Percentiles rank a stretch among this genome's conserved stretches.
Conservation (phyloP, 2,329 filamentous ascomycete species). For the Lachnellula occidentalis region DNA sequence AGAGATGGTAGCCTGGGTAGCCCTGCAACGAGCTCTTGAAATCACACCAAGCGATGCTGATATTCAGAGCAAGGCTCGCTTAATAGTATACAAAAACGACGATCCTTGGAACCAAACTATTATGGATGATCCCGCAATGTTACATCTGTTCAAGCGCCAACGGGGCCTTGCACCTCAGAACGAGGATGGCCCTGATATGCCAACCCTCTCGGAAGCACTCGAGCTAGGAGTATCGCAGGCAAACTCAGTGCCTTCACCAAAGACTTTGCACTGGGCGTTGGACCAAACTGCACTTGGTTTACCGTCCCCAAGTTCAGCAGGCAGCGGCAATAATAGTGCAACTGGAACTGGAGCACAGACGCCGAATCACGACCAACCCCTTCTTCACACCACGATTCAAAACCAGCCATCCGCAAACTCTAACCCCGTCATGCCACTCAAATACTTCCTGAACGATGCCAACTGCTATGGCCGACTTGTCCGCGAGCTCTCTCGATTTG, state of each 20-base stretch:
- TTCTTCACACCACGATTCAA: slow-evolving; percentile 12
- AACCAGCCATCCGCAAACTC: slow-evolving; percentile 28
- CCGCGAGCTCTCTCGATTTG: slow-evolving; percentile 48
- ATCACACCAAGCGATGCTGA: slow-evolving; percentile 47
- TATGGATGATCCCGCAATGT: slow-evolving; percentile 50
- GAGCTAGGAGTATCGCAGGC: not conserved
- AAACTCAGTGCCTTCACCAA: slow-evolving; percentile 10
- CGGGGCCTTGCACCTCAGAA: slow-evolving; percentile 22
- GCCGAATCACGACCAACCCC: slow-evolving; percentile 9
- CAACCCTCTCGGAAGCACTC: slow-evolving; percentile 14
- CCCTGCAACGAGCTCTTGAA: slow-evolving; percentile 39
- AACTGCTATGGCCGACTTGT: slow-evolving; percentile 55
- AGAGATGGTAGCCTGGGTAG: slow-evolving; percentile 50
- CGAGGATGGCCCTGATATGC: slow-evolving; percentile 13
- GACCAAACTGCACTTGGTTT: slow-evolving; percentile 13
- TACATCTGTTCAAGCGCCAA: slow-evolving; percentile 43
- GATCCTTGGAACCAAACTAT: slow-evolving; percentile 61
- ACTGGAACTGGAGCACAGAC: not conserved
- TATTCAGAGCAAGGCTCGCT: slow-evolving; percentile 51
- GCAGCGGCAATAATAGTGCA: not conserved
- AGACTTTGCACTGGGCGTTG: slow-evolving; percentile 26
- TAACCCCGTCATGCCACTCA: slow-evolving; percentile 24
- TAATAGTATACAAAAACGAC: slow-evolving; percentile 57
- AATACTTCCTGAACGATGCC: slow-evolving; percentile 51
- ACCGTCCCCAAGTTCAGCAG: slow-evolving; percentile 3